Conservation (phyloP, 2,329 filamentous ascomycete genomes). For the Thermomyces lanuginosus region DNA sequence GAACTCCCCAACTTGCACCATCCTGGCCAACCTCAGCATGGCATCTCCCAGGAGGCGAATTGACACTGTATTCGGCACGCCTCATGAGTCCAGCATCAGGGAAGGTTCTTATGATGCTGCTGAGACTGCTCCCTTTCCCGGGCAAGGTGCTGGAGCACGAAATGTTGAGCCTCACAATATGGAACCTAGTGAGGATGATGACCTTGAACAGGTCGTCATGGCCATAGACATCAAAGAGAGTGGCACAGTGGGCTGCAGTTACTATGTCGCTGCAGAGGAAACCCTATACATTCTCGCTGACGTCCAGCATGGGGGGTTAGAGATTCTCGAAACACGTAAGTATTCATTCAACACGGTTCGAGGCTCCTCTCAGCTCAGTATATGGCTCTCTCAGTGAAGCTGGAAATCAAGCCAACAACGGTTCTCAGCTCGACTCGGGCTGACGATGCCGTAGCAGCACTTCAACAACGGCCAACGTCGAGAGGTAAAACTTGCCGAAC, state of each 20-base stretch:
- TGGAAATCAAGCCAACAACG: constrained; percentile 45
- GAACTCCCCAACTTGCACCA: no score
- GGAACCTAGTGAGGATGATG: no score
- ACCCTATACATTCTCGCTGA: constrained; percentile 65
- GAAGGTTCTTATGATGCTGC: no score
- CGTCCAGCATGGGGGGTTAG: constrained; percentile 49
- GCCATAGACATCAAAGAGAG: constrained; percentile 59
- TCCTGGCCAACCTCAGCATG: constrained; percentile 2
- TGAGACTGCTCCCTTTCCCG: no score
- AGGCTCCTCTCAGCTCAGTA: constrained; percentile 11
- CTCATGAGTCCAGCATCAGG: constrained; percentile 1
- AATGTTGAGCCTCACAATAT: no score
- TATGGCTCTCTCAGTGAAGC: constrained; percentile 29
- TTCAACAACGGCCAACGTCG: no score
- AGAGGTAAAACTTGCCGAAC: no score
- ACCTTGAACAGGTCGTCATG: constrained; percentile 58
- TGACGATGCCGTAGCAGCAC: constrained; percentile 26
- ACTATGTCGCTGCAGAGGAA: constrained; percentile 56
- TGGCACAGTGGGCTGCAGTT: constrained; percentile 64
- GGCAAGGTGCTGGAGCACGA: no score
- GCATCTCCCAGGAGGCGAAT: constrained; percentile 6
- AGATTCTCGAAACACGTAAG: constrained; percentile 45
- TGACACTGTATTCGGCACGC: constrained; percentile 2
- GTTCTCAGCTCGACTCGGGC: constrained; percentile 42
- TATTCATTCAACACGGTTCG: constrained; percentile 7